Evolutionary conservation across 495 filamentous ascomycete genomes (phyloP).

Genomic region (Aspergillus funiculosus): DNA sequence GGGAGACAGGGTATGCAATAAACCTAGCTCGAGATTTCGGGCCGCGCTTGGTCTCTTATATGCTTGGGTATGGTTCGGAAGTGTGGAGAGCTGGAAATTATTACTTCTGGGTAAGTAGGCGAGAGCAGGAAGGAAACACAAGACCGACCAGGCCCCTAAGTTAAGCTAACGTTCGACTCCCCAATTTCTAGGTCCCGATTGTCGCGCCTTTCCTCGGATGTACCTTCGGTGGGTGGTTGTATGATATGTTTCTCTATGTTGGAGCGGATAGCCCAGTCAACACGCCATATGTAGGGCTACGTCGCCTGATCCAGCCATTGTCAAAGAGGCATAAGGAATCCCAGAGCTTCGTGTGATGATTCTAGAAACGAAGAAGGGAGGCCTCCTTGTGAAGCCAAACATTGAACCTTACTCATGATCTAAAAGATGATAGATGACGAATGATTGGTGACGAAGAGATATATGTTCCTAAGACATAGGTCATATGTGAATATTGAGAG

Average conservation of each 20-base stretch:
- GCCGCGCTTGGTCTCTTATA: conserved; percentile 55
- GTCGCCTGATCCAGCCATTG: conserved; percentile 31
- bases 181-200: conserved; percentile 39
- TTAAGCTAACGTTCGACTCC: neutral
- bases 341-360: conserved; percentile 28
- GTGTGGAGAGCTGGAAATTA: conserved; percentile 59
- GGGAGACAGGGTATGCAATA: conserved; percentile 65
- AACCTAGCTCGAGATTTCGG: conserved; percentile 65
- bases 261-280: conserved; percentile 53
- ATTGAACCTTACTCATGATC: no score
- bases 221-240: conserved; percentile 55
- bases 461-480: no score
- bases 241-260: conserved; percentile 57
- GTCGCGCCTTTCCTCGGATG: conserved; percentile 54
- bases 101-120: conserved; percentile 60
- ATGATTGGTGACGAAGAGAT: no score
- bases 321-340: conserved; percentile 3
- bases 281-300: conserved; percentile 51
- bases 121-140: no score
- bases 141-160: no score
- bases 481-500: no score
- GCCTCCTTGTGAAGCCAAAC: no score
- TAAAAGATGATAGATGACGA: no score
- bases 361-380: no score
- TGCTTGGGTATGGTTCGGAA: conserved; percentile 57